Percentiles rank a stretch among this genome's conserved stretches.
phyloP scores from a whole-genome alignment of 2,329 filamentous ascomycete species.

The Verticillium albo-atrum region DNA sequence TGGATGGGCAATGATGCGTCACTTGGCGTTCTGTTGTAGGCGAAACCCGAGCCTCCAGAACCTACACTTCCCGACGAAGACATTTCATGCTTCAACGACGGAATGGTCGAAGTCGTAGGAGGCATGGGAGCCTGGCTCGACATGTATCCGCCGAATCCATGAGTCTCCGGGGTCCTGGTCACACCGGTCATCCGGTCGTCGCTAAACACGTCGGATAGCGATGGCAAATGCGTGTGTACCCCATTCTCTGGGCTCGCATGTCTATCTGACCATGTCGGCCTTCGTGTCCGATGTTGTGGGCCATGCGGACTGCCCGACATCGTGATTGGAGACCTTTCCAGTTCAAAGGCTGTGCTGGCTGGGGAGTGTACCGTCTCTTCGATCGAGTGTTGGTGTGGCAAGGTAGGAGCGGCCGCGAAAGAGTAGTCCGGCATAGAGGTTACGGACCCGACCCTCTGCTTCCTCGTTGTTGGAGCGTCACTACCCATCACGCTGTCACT shows the following conservation, averaged over 20 bases:
- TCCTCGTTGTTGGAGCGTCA: slow-evolving; percentile 40
- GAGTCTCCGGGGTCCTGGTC: slow-evolving; percentile 7
- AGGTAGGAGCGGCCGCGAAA: slow-evolving; percentile 32
- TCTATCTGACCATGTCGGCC: slow-evolving; percentile 9
- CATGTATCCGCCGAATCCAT: slow-evolving; percentile 1
- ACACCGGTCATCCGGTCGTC: slow-evolving; percentile 19
- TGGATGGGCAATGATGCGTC: slow-evolving; percentile 52
- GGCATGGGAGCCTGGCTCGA: background rate
- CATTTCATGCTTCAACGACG: slow-evolving; percentile 39
- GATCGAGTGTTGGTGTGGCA: slow-evolving; percentile 28
- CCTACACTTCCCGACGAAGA: slow-evolving; percentile 38
- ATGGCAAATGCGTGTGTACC: slow-evolving; percentile 35
- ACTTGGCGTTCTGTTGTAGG: slow-evolving; percentile 37
- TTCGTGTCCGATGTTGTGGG: slow-evolving; percentile 1
- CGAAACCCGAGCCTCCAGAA: slow-evolving; percentile 23
- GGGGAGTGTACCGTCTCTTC: slow-evolving; percentile 44
- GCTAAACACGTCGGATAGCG: slow-evolving; percentile 44
- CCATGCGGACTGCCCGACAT: slow-evolving; percentile 6
- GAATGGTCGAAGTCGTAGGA: slow-evolving; percentile 15
- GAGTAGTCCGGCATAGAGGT: slow-evolving; percentile 42
- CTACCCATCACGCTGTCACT: slow-evolving; percentile 43
- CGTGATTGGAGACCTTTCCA: slow-evolving; percentile 2
- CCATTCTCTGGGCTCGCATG: slow-evolving; percentile 3
- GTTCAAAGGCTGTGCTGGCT: slow-evolving; percentile 29
- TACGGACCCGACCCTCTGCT: slow-evolving; percentile 43